A percentile compares a stretch with the other conserved stretches of the same genome.
Conservation (phyloP, 352 stramenopile species). For the Saprolegnia parasitica region DNA sequence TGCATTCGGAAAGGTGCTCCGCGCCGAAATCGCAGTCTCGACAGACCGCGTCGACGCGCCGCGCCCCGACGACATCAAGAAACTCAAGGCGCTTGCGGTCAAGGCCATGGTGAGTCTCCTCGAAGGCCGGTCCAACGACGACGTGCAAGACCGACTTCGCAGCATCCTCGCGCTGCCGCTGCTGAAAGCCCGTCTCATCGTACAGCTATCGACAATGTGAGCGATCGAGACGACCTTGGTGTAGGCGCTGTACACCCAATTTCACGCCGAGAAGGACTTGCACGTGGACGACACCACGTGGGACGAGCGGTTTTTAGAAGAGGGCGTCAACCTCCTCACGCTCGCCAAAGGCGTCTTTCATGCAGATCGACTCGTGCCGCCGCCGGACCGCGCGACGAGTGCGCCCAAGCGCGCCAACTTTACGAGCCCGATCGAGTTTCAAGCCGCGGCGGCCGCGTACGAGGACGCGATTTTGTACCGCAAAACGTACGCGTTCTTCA, state of each 20-base stretch:
- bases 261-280: constrained; percentile 1
- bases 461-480: background rate
- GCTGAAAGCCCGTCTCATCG: constrained; percentile 1
- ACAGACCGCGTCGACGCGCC: constrained; percentile 4
- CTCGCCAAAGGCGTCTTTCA: constrained; percentile 17
- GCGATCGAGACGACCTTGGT: background rate
- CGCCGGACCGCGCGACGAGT: background rate
- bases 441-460: background rate
- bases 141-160: background rate
- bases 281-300: constrained; percentile 8
- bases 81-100: constrained; percentile 26
- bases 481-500: constrained; percentile 6
- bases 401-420: background rate
- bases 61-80: constrained; percentile 10
- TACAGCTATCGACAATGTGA: background rate
- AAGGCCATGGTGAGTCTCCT: constrained; percentile 29
- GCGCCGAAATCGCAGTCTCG: background rate
- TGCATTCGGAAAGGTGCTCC: constrained; percentile 26
- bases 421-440: background rate
- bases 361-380: background rate
- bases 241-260: constrained; percentile 9
- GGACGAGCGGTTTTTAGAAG: constrained; percentile 19
- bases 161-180: background rate
- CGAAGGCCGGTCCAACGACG: constrained; percentile 20
- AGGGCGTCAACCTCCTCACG: constrained; percentile 17